phyloP scores from a whole-genome alignment of 768 basidiomycete species.

The Russula ochroleuca region DNA sequence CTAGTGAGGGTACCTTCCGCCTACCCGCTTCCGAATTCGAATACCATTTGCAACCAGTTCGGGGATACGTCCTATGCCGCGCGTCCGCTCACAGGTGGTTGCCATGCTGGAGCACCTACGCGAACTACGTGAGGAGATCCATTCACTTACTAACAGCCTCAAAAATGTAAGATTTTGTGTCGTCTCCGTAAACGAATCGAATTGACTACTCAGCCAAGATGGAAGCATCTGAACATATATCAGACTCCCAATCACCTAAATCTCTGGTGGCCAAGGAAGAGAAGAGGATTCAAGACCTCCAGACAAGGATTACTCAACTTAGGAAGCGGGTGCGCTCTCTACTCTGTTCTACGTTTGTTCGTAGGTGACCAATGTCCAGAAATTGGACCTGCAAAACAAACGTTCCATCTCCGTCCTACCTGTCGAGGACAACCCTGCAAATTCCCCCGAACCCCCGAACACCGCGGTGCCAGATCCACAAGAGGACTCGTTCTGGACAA shows the following conservation, averaged over 20 bases:
- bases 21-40: not conserved
- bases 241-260: constrained; percentile 31
- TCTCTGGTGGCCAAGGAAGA: constrained; percentile 41
- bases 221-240: constrained; percentile 29
- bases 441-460: constrained; percentile 28
- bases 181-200: not conserved
- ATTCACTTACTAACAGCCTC: constrained; percentile 35
- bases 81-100: constrained; percentile 41
- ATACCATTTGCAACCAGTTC: constrained; percentile 12
- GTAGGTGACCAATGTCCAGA: constrained; percentile 27
- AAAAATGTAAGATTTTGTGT: constrained; percentile 38
- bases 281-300: constrained; percentile 40
- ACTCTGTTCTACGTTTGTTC: not conserved
- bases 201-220: constrained; percentile 30
- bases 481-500: constrained; percentile 62
- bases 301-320: constrained; percentile 41
- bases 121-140: constrained; percentile 38
- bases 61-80: constrained; percentile 48
- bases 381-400: constrained; percentile 32
- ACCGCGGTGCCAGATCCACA: constrained; percentile 33
- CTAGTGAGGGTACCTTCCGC: constrained; percentile 49
- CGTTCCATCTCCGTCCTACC: constrained; percentile 19
- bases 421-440: constrained; percentile 28
- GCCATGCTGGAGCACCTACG: constrained; percentile 40
- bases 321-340: constrained; percentile 36